phyloP scores from a whole-genome alignment of 2,329 filamentous ascomycete species.

The Furcasterigmium sp. region DNA sequence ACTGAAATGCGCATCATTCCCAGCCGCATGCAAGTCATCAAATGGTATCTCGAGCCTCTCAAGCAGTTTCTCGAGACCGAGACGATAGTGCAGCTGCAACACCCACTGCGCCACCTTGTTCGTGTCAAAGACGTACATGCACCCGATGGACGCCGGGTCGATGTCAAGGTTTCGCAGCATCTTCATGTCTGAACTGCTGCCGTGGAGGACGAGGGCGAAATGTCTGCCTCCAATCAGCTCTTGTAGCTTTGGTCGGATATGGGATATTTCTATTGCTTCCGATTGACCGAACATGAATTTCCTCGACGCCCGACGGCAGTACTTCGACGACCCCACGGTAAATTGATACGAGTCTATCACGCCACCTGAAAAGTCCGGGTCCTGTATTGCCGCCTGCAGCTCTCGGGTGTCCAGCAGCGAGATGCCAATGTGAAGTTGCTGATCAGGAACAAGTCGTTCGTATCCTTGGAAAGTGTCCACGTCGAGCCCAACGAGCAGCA shows the following conservation, averaged over 20 bases:
- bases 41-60: conserved; percentile 12
- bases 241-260: not conserved
- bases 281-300: conserved; percentile 7
- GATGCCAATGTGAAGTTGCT: conserved; percentile 7
- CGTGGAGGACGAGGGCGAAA: conserved; percentile 4
- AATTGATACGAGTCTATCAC: conserved; percentile 8
- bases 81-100: conserved; percentile 16
- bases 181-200: conserved; percentile 4
- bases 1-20: conserved; percentile 21
- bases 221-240: conserved; percentile 1
- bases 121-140: conserved; percentile 15
- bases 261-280: conserved; percentile 1
- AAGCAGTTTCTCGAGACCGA: conserved; percentile 15
- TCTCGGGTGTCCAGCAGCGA: conserved; percentile 6
- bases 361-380: not conserved
- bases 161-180: conserved; percentile 6
- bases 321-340: conserved; percentile 2
- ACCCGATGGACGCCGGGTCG: not conserved
- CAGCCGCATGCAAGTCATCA: conserved; percentile 15
- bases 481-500: conserved; percentile 9
- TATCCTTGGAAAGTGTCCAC: conserved; percentile 11
- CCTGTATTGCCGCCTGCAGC: not conserved
- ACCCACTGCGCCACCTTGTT: conserved; percentile 18
- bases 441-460: conserved; percentile 4
- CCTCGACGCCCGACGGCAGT: conserved; percentile 9